Percentiles rank a stretch among this genome's conserved stretches.
Evolutionary conservation across 2,329 filamentous ascomycete genomes (phyloP).

Genomic region (Cercospora janseana): DNA sequence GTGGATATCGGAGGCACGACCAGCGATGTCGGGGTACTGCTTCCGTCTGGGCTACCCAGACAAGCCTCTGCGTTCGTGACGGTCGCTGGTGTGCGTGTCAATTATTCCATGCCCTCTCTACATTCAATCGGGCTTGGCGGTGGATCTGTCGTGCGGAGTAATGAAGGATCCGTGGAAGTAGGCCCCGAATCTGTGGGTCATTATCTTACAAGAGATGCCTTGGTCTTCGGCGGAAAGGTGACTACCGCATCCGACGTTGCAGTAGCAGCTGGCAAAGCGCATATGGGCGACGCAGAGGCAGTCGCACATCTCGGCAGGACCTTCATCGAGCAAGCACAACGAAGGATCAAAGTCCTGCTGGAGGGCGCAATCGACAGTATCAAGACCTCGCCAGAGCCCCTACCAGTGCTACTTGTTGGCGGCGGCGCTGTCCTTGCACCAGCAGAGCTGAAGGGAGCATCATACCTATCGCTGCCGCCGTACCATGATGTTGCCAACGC

Average conservation of each 20-base stretch:
- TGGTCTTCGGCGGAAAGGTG: conserved; percentile 54
- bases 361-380: conserved; percentile 56
- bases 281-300: conserved; percentile 30
- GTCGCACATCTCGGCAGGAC: conserved; percentile 22
- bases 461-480: conserved; percentile 52
- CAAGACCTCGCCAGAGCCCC: conserved; percentile 55
- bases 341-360: conserved; percentile 48
- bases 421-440: conserved; percentile 57
- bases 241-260: conserved; percentile 56
- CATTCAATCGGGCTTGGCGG: conserved; percentile 58
- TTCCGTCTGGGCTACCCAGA: conserved; percentile 60
- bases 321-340: conserved; percentile 29
- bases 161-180: conserved; percentile 43
- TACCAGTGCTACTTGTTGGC: conserved; percentile 57
- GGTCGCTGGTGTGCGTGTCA: conserved; percentile 59
- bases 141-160: conserved; percentile 46
- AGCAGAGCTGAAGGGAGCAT: conserved; percentile 50
- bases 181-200: conserved; percentile 59
- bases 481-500: conserved; percentile 59
- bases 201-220: conserved; percentile 48
- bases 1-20: conserved; percentile 67
- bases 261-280: conserved; percentile 36
- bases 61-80: conserved; percentile 61
- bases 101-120: conserved; percentile 48
- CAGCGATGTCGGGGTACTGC: conserved; percentile 59